Percentiles rank a stretch among this genome's conserved stretches.
phyloP scores from a whole-genome alignment of 257 asterid genomes.

The Nyctanthes arbortristis region DNA sequence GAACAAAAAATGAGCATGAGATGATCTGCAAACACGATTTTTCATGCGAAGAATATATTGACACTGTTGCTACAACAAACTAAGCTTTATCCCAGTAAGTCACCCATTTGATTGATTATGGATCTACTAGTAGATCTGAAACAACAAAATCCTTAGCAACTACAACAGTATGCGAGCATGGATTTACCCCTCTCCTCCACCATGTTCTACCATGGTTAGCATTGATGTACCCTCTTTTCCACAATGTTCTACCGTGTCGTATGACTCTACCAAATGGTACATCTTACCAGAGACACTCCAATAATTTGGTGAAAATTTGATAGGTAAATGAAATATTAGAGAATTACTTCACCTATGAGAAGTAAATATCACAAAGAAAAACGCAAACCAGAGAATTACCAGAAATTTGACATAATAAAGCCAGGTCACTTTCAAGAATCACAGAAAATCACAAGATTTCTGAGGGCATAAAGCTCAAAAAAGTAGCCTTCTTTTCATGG shows the following conservation, averaged over 20 bases:
- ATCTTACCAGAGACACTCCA: neutral
- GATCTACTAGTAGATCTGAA: neutral
- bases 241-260: constrained; percentile 2
- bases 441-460: constrained; percentile 23
- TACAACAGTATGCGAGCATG: neutral
- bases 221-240: neutral
- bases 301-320: neutral
- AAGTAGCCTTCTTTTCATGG: constrained; percentile 36
- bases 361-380: neutral
- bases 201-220: constrained; percentile 4
- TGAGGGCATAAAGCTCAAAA: constrained; percentile 34
- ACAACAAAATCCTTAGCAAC: neutral
- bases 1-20: neutral
- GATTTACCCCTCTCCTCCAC: neutral
- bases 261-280: neutral
- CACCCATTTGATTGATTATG: neutral
- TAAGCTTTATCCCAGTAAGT: neutral
- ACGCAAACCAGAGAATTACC: constrained; percentile 31
- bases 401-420: constrained; percentile 37
- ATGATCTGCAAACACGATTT: constrained; percentile 18
- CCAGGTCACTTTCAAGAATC: constrained; percentile 19
- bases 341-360: neutral
- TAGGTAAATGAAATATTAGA: constrained; percentile 10
- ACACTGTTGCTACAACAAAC: neutral
- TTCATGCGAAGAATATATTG: neutral